Conservation (phyloP, 768 basidiomycete genomes). For the Austroboletus eburneus region DNA sequence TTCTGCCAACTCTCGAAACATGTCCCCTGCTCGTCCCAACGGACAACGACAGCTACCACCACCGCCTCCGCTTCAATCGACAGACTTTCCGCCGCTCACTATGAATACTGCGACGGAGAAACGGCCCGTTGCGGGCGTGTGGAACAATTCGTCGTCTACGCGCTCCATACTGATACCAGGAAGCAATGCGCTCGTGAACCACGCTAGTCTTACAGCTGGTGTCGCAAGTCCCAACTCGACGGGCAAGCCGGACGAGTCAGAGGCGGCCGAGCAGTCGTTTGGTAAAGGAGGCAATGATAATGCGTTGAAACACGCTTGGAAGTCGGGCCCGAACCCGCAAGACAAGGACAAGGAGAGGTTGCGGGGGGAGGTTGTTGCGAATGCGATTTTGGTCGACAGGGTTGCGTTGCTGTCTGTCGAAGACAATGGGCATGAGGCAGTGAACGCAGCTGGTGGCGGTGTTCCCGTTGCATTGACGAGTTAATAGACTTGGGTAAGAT, state of each 20-base stretch:
- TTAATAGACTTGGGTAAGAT: slow-evolving; percentile 23
- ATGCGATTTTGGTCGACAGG: slow-evolving; percentile 36
- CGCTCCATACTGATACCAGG: slow-evolving; percentile 49
- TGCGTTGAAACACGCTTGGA: slow-evolving; percentile 32
- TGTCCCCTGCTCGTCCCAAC: slow-evolving; percentile 36
- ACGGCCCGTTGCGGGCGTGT: slow-evolving; percentile 63
- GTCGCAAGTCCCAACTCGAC: slow-evolving; percentile 4
- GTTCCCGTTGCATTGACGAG: slow-evolving; percentile 23
- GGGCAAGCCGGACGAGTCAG: slow-evolving; percentile 41
- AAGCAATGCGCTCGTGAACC: slow-evolving; percentile 36
- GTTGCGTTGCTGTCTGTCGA: slow-evolving; percentile 36
- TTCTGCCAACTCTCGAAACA: slow-evolving; percentile 33
- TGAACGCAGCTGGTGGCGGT: slow-evolving; percentile 14
- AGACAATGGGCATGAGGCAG: slow-evolving; percentile 12
- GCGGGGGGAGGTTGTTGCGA: slow-evolving; percentile 33
- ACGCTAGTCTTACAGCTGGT: slow-evolving; percentile 26
- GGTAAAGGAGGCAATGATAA: slow-evolving; percentile 42
- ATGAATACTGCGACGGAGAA: slow-evolving; percentile 43
- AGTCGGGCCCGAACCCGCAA: slow-evolving; percentile 14
- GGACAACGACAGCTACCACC: slow-evolving; percentile 35
- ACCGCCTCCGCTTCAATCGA: slow-evolving; percentile 46
- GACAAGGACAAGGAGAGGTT: slow-evolving; percentile 34
- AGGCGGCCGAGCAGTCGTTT: slow-evolving; percentile 46
- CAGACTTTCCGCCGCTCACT: slow-evolving; percentile 70
- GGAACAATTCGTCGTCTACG: slow-evolving; percentile 55